phyloP scores from a whole-genome alignment of 176 grass and related monocot genomes.

The Oryza australiensis region DNA sequence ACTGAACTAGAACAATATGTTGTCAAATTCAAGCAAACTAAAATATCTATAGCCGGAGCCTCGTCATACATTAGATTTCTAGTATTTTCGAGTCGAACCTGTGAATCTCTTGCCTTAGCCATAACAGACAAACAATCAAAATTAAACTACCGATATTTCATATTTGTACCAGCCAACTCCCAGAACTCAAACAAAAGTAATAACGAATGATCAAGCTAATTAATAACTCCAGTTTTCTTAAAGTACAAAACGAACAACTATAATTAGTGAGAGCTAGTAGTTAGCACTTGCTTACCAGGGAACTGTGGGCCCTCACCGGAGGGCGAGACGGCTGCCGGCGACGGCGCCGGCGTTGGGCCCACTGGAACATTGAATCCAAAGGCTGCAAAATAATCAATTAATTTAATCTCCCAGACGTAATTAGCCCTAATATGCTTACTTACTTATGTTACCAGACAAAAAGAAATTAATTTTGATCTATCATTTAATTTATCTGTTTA shows the following conservation, averaged over 20 bases:
- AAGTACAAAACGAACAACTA: not conserved
- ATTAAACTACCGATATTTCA: too few species aligned
- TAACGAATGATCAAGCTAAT: not conserved
- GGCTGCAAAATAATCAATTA: slow-evolving; percentile 19
- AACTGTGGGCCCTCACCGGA: slow-evolving; percentile 39
- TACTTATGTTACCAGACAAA: too few species aligned
- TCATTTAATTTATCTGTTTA: too few species aligned
- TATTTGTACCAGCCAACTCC: not conserved
- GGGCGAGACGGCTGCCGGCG: slow-evolving; percentile 19
- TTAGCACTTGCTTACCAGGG: slow-evolving; percentile 40
- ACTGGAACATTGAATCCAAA: slow-evolving; percentile 50
- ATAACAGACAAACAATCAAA: not conserved
- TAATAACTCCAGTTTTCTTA: not conserved
- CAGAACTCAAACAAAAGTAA: not conserved
- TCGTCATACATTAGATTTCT: too few species aligned
- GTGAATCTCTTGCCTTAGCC: not conserved
- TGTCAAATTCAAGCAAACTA: not conserved
- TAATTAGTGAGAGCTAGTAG: not conserved
- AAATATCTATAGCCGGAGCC: not conserved
- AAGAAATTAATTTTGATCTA: too few species aligned
- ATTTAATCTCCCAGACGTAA: not conserved
- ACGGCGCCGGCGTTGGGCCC: slow-evolving; percentile 44
- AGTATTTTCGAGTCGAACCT: not conserved
- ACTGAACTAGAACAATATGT: not conserved
- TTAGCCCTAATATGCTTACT: too few species aligned